Conservation (phyloP, 371 early-diverging fungal genomes). For the Mucor ambiguus region DNA sequence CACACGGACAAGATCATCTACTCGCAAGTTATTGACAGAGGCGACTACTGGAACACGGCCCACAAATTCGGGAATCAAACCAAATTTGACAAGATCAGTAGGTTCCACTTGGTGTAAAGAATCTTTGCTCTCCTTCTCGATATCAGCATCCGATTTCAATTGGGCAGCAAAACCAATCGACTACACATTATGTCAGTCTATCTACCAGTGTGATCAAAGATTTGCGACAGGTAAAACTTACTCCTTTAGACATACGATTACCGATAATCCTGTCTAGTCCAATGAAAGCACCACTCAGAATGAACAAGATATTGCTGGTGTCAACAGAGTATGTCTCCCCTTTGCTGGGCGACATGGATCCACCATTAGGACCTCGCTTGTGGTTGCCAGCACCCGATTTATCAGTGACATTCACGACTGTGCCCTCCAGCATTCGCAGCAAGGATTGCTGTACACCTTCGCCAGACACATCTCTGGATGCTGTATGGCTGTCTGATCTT, state of each 20-base stretch:
- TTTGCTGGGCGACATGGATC: slow-evolving; percentile 48
- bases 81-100: slow-evolving; percentile 84
- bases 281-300: slow-evolving; percentile 90
- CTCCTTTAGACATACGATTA: slow-evolving; percentile 78
- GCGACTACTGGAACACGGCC: slow-evolving; percentile 91
- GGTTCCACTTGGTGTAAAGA: slow-evolving; percentile 25
- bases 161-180: slow-evolving; percentile 76
- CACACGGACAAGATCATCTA: slow-evolving; percentile 76
- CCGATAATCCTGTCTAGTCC: slow-evolving; percentile 84
- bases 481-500: slow-evolving; percentile 72
- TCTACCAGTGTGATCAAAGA: neutral
- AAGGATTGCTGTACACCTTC: slow-evolving; percentile 93
- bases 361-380: slow-evolving; percentile 29
- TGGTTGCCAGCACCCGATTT: slow-evolving; percentile 65
- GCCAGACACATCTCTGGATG: slow-evolving; percentile 90
- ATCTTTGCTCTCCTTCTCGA: slow-evolving; percentile 13
- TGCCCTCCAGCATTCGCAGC: slow-evolving; percentile 89
- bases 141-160: slow-evolving; percentile 39
- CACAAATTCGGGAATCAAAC: slow-evolving; percentile 91
- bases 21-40: slow-evolving; percentile 68
- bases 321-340: slow-evolving; percentile 85
- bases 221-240: slow-evolving; percentile 18
- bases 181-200: slow-evolving; percentile 2
- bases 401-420: slow-evolving; percentile 83
- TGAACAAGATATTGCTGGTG: slow-evolving; percentile 90